These are phyloP conservation scores for Monilinia fructigena DNA, from an alignment of 2,329 filamentous ascomycete species.

Conservation along the genomic window DNA sequence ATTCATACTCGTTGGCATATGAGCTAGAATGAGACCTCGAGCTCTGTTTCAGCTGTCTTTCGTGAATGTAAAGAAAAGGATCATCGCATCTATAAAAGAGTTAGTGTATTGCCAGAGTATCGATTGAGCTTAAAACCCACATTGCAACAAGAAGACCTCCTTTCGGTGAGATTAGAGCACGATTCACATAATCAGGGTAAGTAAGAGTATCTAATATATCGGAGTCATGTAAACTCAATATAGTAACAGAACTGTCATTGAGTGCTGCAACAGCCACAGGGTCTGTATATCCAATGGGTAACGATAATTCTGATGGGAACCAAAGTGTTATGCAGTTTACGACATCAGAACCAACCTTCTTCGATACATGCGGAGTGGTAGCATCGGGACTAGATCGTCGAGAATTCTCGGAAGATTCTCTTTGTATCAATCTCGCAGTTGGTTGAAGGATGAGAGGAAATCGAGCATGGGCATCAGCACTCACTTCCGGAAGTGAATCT, in stretches of 20 bases:
- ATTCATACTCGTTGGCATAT: conserved; percentile 44
- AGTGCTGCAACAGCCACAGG: conserved; percentile 76
- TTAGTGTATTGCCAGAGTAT: neutral
- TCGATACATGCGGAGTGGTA: conserved; percentile 44
- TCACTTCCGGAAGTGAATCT: conserved; percentile 11
- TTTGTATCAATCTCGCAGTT: conserved; percentile 28
- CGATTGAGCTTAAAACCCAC: conserved; percentile 53
- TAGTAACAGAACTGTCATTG: conserved; percentile 84
- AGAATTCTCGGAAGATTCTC: conserved; percentile 24
- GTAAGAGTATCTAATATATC: conserved; percentile 67
- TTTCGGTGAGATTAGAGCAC: conserved; percentile 89
- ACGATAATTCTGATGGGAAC: conserved; percentile 46
- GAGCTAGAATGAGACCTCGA: conserved; percentile 31
- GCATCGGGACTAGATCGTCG: conserved; percentile 28
- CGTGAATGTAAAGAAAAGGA: conserved; percentile 81
- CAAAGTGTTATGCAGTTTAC: conserved; percentile 67
- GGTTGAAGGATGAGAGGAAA: conserved; percentile 52
- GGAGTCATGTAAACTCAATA: conserved; percentile 73
- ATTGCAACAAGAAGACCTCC: conserved; percentile 70
- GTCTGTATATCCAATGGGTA: conserved; percentile 47
- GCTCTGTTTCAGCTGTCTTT: conserved; percentile 43
- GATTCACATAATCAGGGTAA: conserved; percentile 86
- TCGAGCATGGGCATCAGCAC: conserved; percentile 54
- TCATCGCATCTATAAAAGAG: conserved; percentile 55
- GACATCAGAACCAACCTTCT: conserved; percentile 57